These are phyloP conservation scores for Ceratobasidium sp. DNA, from an alignment of 1,284 basidiomycete genomes.

Conservation along the genomic window DNA sequence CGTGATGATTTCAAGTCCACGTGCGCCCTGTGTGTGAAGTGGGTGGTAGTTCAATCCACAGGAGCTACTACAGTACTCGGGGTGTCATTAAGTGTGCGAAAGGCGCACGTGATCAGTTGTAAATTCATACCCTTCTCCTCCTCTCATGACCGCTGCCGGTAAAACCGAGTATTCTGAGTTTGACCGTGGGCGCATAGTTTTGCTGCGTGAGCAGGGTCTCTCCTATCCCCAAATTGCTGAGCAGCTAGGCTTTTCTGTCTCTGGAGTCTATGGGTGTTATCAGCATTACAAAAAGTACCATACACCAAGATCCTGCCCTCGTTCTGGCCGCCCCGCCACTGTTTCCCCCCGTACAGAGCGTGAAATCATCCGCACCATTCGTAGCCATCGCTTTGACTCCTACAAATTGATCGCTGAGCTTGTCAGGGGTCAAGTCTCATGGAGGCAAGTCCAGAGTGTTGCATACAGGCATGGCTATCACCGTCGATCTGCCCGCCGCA, in stretches of 20 bases:
- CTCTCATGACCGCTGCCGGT: not conserved
- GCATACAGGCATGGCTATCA: not conserved
- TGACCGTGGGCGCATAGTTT: not conserved
- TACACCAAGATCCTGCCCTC: not conserved
- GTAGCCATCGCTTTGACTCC: not conserved
- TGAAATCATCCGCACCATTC: not conserved
- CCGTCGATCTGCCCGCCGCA: slow-evolving; percentile 2
- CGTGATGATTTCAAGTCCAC: no score
- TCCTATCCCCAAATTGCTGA: not conserved
- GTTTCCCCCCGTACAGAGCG: not conserved
- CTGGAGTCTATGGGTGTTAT: not conserved
- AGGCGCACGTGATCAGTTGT: not conserved
- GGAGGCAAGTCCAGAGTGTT: not conserved
- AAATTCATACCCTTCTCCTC: not conserved
- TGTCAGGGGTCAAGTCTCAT: not conserved
- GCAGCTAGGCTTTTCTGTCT: not conserved
- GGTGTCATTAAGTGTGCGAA: not conserved
- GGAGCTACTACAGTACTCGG: no score
- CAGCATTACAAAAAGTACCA: not conserved
- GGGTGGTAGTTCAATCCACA: no score
- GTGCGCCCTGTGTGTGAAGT: no score
- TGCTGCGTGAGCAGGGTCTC: not conserved
- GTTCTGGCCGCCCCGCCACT: not conserved
- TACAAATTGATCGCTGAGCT: not conserved
- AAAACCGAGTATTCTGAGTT: not conserved